Base-by-base conservation (phyloP, 164 flowering plant species). In the Echeveria elegans region DNA sequence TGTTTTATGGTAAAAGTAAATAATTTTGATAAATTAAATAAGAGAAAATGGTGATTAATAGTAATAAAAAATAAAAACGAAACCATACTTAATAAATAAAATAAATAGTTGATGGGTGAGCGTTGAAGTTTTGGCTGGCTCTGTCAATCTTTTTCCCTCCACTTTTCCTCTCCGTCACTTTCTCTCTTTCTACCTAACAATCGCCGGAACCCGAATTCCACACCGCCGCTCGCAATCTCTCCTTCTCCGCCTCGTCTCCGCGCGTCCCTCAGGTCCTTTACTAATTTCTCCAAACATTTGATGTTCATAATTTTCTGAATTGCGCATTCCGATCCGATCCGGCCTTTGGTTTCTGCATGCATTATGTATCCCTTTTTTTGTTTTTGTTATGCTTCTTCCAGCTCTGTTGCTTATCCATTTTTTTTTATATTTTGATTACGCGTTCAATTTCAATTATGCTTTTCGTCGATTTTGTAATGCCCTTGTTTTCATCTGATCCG, bases 91-190 rank as follows among this genome's bases (percentile, higher is more conserved):
- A n/a, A n/a, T n/a, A n/a, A n/a, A n/a, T n/a, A n/a, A n/a, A n/a
- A n/a, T n/a, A n/a, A n/a, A n/a, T n/a, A n/a, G n/a, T n/a, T n/a
- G 18, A 9, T 12, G 6, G 18, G 18, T 68, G 66, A 59, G 62
- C 69, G 69, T 73, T 52, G 43, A 65, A 58, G 69, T 62, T 69
- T n/a, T n/a, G n/a, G n/a, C n/a, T n/a, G n/a, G n/a, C n/a, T n/a
- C n/a, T n/a, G n/a, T n/a, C n/a, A n/a, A n/a, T n/a, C n/a, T n/a
- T n/a, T n/a, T n/a, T 59, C 72, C 31, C 72, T 66, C 76, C 66
- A 26, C 38, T 38, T 31, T 41, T 24, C 34, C 47, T 38, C 45
- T 64, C n/a, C n/a, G n/a, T 21, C 48, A 29, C 41, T 0, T 56
- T 6, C 29, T 38, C 66, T 11, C 32, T 58, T 28, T 67, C 56